Conservation (phyloP, 495 filamentous ascomycete species). For the Neurospora pannonica region DNA sequence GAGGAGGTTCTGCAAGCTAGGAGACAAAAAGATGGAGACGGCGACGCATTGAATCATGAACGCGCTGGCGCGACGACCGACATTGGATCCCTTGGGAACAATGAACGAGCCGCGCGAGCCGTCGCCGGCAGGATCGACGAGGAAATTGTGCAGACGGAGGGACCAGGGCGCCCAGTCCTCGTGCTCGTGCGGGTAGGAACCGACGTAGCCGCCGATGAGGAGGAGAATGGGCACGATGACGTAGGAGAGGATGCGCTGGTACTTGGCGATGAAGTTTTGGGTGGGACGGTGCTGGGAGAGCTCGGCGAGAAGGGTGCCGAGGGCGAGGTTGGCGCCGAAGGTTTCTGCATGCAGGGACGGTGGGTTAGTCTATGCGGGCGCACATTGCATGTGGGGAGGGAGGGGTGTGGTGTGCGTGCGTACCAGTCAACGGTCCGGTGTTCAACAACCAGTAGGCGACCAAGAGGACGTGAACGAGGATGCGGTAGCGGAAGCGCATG, state of each 20-base stretch:
- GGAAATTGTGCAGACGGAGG: constrained; percentile 27
- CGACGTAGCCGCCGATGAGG: constrained; percentile 42
- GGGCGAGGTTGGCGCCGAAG: constrained; percentile 50
- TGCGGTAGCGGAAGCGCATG: constrained; percentile 46
- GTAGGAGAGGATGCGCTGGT: constrained; percentile 35
- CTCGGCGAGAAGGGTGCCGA: constrained; percentile 54
- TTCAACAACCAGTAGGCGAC: constrained; percentile 45
- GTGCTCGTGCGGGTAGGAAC: constrained; percentile 52
- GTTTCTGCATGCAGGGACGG: constrained; percentile 27
- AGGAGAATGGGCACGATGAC: constrained; percentile 38
- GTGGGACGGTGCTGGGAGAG: constrained; percentile 45
- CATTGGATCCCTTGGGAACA: constrained; percentile 45
- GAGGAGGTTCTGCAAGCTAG: constrained; percentile 43
- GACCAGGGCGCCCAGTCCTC: constrained; percentile 52
- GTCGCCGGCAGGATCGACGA: constrained; percentile 14
- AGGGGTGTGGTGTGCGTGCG: constrained; percentile 1
- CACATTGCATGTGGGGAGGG: too few relatives aligned
- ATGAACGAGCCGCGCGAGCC: constrained; percentile 35
- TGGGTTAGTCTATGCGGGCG: constrained; percentile 4
- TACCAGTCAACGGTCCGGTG: constrained; percentile 24
- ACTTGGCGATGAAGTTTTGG: constrained; percentile 39
- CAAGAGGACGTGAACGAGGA: constrained; percentile 42
- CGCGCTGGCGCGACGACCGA: constrained; percentile 41
- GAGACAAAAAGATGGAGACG: constrained; percentile 47
- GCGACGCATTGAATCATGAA: constrained; percentile 47